Evolutionary conservation across 345 rosid species (phyloP).

Genomic region (Reutealis trisperma): DNA sequence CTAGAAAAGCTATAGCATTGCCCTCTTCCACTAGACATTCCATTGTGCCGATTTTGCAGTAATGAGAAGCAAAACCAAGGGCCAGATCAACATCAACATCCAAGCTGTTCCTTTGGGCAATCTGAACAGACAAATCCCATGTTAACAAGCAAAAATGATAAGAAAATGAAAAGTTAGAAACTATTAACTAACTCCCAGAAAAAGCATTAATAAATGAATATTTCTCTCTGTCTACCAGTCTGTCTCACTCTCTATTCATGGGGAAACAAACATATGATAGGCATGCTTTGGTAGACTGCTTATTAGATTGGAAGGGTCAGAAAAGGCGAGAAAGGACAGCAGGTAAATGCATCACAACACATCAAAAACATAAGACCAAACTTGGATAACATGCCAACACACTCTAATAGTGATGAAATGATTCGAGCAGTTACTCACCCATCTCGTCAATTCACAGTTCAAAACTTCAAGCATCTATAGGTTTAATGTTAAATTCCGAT

Average conservation of each 20-base stretch:
- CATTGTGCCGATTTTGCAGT: conserved; percentile 90
- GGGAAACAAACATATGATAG: neutral
- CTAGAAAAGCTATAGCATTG: conserved; percentile 84
- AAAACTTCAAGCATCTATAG: neutral
- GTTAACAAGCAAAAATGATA: conserved; percentile 4
- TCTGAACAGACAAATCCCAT: conserved; percentile 44
- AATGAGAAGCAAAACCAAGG: conserved; percentile 90
- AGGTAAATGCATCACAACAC: neutral
- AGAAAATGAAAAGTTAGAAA: neutral
- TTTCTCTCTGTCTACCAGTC: neutral
- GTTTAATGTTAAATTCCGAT: neutral
- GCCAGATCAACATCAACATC: conserved; percentile 97
- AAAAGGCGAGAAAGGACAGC: neutral
- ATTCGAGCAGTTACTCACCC: neutral
- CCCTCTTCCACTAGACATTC: conserved; percentile 99
- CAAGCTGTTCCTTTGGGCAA: conserved; percentile 96
- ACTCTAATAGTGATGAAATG: neutral
- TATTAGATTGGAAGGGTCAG: neutral
- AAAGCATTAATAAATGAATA: neutral
- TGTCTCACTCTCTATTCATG: too few species aligned
- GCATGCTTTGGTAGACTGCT: neutral
- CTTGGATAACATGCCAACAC: neutral
- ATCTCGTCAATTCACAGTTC: neutral
- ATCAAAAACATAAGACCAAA: neutral
- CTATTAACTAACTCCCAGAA: neutral